Conservation (phyloP, 768 basidiomycete species). For the Gymnopilus dilepis region DNA sequence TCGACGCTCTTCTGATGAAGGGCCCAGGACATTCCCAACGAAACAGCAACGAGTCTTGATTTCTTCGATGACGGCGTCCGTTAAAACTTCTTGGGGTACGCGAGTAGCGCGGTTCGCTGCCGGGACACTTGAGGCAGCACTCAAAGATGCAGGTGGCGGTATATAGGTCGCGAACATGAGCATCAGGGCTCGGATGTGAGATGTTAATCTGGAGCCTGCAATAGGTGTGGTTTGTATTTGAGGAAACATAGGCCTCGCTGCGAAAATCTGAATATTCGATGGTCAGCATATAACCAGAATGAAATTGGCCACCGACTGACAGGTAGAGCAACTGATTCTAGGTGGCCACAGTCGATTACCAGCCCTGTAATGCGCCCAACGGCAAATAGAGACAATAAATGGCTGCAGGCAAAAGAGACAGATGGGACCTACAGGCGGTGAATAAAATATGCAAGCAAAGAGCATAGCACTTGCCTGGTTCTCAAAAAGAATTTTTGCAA, state of each 20-base stretch:
- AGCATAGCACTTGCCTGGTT: constrained; percentile 71
- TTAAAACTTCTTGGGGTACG: constrained; percentile 81
- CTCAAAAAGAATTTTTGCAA: constrained; percentile 87
- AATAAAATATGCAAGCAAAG: neutral
- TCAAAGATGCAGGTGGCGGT: constrained; percentile 79
- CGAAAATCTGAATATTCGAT: constrained; percentile 72
- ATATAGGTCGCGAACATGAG: constrained; percentile 84
- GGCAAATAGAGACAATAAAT: constrained; percentile 83
- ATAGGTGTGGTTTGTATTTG: constrained; percentile 84
- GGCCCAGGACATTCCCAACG: constrained; percentile 68
- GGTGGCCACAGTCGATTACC: constrained; percentile 90
- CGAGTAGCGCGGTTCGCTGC: constrained; percentile 64
- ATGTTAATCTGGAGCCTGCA: constrained; percentile 82
- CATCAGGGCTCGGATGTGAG: constrained; percentile 81
- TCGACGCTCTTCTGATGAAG: constrained; percentile 37
- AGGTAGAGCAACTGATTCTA: constrained; percentile 88
- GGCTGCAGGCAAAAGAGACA: constrained; percentile 90
- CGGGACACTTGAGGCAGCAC: constrained; percentile 66
- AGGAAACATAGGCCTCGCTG: constrained; percentile 85
- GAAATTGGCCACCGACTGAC: constrained; percentile 50
- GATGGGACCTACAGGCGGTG: constrained; percentile 75
- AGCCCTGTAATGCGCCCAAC: constrained; percentile 91
- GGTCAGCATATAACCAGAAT: neutral
- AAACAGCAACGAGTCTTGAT: constrained; percentile 92
- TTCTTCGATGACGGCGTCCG: constrained; percentile 83